Conservation (phyloP, 192 early-diverging fungal species). For the Cladochytrium replicatum region DNA sequence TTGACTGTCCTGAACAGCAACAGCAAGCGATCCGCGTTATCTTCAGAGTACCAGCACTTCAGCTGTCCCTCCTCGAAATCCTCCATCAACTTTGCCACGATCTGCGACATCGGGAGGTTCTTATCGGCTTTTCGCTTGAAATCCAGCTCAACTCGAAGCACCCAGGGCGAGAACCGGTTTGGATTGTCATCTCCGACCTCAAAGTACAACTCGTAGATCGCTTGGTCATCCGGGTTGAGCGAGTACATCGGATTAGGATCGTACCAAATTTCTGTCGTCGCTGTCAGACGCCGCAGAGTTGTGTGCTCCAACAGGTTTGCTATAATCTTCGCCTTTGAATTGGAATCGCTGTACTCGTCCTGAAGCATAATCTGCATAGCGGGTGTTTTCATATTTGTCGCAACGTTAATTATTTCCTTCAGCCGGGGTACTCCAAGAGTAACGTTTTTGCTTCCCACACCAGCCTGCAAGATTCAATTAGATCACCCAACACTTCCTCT, state of each 20-base stretch:
- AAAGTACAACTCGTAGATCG: constrained; percentile 78
- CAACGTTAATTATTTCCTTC: constrained; percentile 99
- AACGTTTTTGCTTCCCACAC: constrained; percentile 94
- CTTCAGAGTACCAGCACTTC: constrained; percentile 72
- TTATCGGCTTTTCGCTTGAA: constrained; percentile 79
- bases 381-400: constrained; percentile 93
- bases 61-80: constrained; percentile 65
- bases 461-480: too few species aligned
- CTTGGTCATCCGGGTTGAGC: constrained; percentile 75
- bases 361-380: constrained; percentile 66
- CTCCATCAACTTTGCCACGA: constrained; percentile 68
- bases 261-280: constrained; percentile 89
- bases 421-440: constrained; percentile 96
- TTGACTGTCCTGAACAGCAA: constrained; percentile 79
- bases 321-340: constrained; percentile 78
- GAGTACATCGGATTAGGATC: constrained; percentile 65
- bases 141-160: constrained; percentile 44
- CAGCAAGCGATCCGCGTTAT: constrained; percentile 79
- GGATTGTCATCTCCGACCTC: constrained; percentile 68
- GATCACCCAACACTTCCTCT: too few species aligned
- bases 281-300: constrained; percentile 73
- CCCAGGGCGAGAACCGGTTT: constrained; percentile 43
- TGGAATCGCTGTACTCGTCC: constrained; percentile 57
- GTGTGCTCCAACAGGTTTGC: constrained; percentile 85
- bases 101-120: constrained; percentile 72